Conservation (phyloP, 495 filamentous ascomycete species). For the Cercophora samala region DNA sequence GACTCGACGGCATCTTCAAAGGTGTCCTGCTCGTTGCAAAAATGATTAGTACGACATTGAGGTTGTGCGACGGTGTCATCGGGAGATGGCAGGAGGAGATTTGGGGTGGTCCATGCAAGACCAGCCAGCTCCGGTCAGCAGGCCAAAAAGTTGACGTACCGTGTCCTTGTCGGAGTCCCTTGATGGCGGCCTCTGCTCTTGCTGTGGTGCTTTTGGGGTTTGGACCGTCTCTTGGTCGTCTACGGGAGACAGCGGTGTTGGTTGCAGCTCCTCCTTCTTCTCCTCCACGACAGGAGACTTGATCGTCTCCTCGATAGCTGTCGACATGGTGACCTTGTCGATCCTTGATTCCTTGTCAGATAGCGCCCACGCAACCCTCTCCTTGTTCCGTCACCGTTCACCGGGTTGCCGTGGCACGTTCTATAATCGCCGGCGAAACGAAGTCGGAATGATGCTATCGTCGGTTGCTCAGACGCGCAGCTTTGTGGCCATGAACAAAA, state of each 20-base stretch:
- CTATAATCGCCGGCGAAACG: not conserved
- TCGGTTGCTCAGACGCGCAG: slow-evolving; percentile 2
- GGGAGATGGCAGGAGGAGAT: not conserved
- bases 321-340: slow-evolving; percentile 3
- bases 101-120: not conserved
- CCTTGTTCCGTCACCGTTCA: not conserved
- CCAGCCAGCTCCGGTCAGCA: not conserved
- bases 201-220: not conserved
- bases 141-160: slow-evolving; percentile 26
- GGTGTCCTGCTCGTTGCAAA: slow-evolving; percentile 55
- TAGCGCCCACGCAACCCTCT: not conserved
- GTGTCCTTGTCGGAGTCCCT: slow-evolving; percentile 38
- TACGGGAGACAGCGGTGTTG: not conserved
- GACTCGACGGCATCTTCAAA: slow-evolving; percentile 74
- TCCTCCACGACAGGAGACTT: slow-evolving; percentile 3
- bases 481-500: slow-evolving; percentile 1
- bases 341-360: not conserved
- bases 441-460: not conserved
- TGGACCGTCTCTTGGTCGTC: slow-evolving; percentile 2
- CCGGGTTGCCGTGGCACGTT: not conserved
- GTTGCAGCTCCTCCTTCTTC: not conserved
- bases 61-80: slow-evolving; percentile 18
- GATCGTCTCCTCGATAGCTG: slow-evolving; percentile 1
- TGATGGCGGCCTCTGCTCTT: slow-evolving; percentile 14
- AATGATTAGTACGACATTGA: slow-evolving; percentile 17